These are phyloP conservation scores for Trypethelium eluteriae DNA, from an alignment of 495 filamentous ascomycete species.

Conservation along the genomic window DNA sequence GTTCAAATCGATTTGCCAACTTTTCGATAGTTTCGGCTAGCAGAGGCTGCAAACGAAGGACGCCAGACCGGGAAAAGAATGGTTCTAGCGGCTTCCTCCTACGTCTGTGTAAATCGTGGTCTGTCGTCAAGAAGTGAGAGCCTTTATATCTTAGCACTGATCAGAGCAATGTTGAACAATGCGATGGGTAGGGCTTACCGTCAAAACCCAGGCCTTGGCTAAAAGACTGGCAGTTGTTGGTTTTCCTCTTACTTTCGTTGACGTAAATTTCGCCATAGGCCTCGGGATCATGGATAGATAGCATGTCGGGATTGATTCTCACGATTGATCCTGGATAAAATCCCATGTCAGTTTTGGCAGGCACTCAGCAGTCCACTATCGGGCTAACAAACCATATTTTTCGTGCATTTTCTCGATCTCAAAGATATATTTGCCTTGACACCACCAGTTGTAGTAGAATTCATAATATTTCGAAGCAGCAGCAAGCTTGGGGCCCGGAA, in stretches of 20 bases:
- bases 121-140: not conserved
- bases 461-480: conserved; percentile 15
- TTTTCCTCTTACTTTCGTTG: not conserved
- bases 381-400: conserved; percentile 9
- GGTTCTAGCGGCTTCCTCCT: not conserved
- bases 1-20: not conserved
- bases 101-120: not conserved
- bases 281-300: conserved; percentile 27
- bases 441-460: conserved; percentile 17
- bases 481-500: conserved; percentile 20
- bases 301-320: conserved; percentile 30
- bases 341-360: no score
- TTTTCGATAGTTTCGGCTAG: not conserved
- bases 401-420: conserved; percentile 14
- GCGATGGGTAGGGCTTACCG: not conserved
- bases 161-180: no score
- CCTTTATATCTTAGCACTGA: no score
- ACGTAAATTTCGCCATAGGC: conserved; percentile 25
- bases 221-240: not conserved
- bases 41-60: not conserved
- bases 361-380: no score
- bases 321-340: conserved; percentile 27
- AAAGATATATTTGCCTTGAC: not conserved
- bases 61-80: not conserved
- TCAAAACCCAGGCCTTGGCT: not conserved